These are phyloP conservation scores for Collybia sp. DNA, from an alignment of 768 basidiomycete species.

Conservation along the genomic window DNA sequence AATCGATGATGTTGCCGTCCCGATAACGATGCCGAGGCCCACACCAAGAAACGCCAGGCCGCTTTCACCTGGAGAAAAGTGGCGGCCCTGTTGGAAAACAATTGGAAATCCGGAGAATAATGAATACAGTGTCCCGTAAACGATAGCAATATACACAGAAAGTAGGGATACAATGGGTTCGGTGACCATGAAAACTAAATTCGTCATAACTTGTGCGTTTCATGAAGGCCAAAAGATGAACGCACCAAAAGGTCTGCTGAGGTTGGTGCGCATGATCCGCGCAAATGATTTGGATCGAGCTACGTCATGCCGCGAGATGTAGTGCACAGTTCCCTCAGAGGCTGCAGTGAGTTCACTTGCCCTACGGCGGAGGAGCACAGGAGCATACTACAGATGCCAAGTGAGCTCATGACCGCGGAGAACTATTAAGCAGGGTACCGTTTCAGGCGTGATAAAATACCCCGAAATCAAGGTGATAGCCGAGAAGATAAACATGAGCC, in stretches of 20 bases:
- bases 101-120: constrained; percentile 62
- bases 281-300: constrained; percentile 34
- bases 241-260: constrained; percentile 53
- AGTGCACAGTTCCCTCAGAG: constrained; percentile 35
- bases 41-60: constrained; percentile 65
- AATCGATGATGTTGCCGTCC: constrained; percentile 45
- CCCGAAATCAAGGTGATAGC: constrained; percentile 37
- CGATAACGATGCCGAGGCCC: constrained; percentile 51
- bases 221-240: constrained; percentile 4
- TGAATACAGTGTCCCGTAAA: constrained; percentile 61
- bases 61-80: constrained; percentile 47
- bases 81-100: constrained; percentile 48
- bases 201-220: not conserved
- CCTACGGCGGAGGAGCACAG: constrained; percentile 52
- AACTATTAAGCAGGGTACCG: constrained; percentile 28
- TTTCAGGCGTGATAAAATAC: constrained; percentile 51
- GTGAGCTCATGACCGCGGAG: not conserved
- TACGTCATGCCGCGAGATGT: constrained; percentile 47
- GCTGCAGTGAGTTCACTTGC: constrained; percentile 37
- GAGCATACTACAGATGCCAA: constrained; percentile 42
- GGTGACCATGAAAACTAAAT: constrained; percentile 49
- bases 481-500: constrained; percentile 58
- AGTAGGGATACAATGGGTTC: constrained; percentile 62
- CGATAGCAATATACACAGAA: constrained; percentile 54
- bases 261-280: constrained; percentile 40